These are phyloP conservation scores for Lactarius trivialis DNA, from an alignment of 768 basidiomycete species.

Conservation along the genomic window DNA sequence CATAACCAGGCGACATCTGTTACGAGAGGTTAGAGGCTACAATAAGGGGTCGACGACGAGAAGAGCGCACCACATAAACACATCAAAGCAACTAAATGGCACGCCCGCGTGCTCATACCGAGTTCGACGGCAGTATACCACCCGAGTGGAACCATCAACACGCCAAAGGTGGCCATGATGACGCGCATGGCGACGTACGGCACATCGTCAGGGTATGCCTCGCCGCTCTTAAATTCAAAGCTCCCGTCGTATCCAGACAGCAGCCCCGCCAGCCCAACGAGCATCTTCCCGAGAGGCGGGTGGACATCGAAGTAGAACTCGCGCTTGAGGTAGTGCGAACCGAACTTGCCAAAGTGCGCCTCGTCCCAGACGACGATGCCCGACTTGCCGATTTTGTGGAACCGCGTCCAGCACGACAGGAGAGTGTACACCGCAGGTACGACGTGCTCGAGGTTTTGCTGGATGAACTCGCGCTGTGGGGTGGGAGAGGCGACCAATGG, in stretches of 20 bases:
- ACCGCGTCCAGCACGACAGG: constrained; percentile 91
- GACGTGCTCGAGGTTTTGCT: constrained; percentile 74
- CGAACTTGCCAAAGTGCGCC: constrained; percentile 99
- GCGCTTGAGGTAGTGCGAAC: constrained; percentile 94
- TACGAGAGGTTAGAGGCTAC: not conserved
- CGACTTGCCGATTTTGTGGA: constrained; percentile 84
- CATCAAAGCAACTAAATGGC: constrained; percentile 91
- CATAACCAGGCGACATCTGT: constrained; percentile 95
- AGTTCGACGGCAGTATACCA: constrained; percentile 97
- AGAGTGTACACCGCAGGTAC: constrained; percentile 84
- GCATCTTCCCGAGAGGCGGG: constrained; percentile 97
- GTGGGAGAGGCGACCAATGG: not conserved
- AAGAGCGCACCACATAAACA: constrained; percentile 69
- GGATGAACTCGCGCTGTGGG: constrained; percentile 61
- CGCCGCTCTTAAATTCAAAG: constrained; percentile 94
- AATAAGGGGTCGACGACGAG: not conserved
- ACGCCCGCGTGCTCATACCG: constrained; percentile 83
- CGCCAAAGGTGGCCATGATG: constrained; percentile 89
- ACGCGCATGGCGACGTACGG: constrained; percentile 95
- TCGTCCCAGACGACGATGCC: constrained; percentile 96
- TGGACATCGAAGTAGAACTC: constrained; percentile 99
- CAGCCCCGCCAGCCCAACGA: constrained; percentile 89
- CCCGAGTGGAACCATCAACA: constrained; percentile 89
- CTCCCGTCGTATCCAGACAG: constrained; percentile 86
- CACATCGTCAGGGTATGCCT: constrained; percentile 71